Conservation (phyloP, 2,329 filamentous ascomycete species). For the Beauveria varroae region DNA sequence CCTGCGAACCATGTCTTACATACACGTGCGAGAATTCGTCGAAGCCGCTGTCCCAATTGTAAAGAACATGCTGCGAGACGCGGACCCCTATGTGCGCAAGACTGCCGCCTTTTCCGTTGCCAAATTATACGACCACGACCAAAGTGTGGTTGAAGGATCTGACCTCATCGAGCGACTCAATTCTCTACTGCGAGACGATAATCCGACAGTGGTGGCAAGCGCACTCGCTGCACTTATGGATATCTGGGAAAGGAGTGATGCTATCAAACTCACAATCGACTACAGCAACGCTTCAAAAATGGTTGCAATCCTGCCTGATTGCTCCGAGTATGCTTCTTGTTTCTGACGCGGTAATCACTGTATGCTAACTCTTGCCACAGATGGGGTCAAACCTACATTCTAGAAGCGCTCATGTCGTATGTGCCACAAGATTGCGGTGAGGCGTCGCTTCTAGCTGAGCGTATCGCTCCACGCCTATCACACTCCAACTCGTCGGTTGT, state of each 20-base stretch:
- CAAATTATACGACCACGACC: slow-evolving; percentile 96
- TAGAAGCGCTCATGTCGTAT: slow-evolving; percentile 96
- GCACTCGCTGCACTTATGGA: slow-evolving; percentile 88
- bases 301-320: slow-evolving; percentile 91
- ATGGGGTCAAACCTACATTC: slow-evolving; percentile 98
- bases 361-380: slow-evolving; percentile 34
- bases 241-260: slow-evolving; percentile 96
- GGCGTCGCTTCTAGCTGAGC: slow-evolving; percentile 81
- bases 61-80: slow-evolving; percentile 73
- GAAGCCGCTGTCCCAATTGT: slow-evolving; percentile 81
- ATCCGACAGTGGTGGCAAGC: slow-evolving; percentile 93
- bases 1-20: slow-evolving; percentile 91
- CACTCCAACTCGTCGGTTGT: slow-evolving; percentile 97
- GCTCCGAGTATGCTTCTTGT: slow-evolving; percentile 69
- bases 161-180: slow-evolving; percentile 92
- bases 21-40: slow-evolving; percentile 93
- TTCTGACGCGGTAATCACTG: background rate
- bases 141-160: slow-evolving; percentile 78
- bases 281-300: slow-evolving; percentile 97
- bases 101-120: slow-evolving; percentile 94
- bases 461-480: slow-evolving; percentile 89
- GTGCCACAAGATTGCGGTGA: slow-evolving; percentile 87
- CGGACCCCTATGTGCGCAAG: slow-evolving; percentile 94
- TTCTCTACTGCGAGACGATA: slow-evolving; percentile 83
- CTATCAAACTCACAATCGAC: slow-evolving; percentile 96